Percentiles rank a stretch among this genome's conserved stretches.
phyloP scores from a whole-genome alignment of 148 eudicot species.

The Hydrangea macrophylla region DNA sequence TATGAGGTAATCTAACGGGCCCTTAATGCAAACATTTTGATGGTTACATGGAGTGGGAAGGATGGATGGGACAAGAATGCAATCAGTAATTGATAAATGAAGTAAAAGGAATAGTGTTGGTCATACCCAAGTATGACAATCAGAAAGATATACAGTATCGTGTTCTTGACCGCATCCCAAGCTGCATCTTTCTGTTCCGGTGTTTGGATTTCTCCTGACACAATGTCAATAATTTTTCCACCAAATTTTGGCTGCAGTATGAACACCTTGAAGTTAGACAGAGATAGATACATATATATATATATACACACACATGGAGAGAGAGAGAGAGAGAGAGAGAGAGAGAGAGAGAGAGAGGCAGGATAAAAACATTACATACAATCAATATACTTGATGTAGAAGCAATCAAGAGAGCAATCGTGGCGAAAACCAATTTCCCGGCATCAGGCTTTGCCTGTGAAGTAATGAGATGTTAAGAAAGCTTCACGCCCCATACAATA shows the following conservation, averaged over 20 bases:
- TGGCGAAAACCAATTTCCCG: constrained; percentile 53
- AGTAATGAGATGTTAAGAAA: constrained; percentile 3
- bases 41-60: too few relatives aligned
- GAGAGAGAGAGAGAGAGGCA: not conserved
- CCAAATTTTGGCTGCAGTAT: constrained; percentile 78
- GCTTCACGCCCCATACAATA: too few relatives aligned
- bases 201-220: constrained; percentile 53
- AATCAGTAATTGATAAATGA: too few relatives aligned
- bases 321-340: too few relatives aligned
- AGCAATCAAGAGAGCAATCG: constrained; percentile 69
- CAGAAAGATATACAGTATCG: constrained; percentile 56
- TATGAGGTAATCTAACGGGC: too few relatives aligned
- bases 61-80: too few relatives aligned
- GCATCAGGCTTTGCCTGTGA: constrained; percentile 78
- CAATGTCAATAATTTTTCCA: constrained; percentile 72
- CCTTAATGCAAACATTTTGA: too few relatives aligned
- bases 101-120: too few relatives aligned
- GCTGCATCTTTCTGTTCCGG: constrained; percentile 56
- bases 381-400: constrained; percentile 59
- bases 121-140: constrained; percentile 68
- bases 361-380: constrained; percentile 31
- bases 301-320: too few relatives aligned
- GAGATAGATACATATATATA: too few relatives aligned
- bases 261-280: constrained; percentile 6
- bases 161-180: constrained; percentile 50